Evolutionary conservation across 768 basidiomycete species (phyloP).

Genomic region (Lactifluus pinguis): DNA sequence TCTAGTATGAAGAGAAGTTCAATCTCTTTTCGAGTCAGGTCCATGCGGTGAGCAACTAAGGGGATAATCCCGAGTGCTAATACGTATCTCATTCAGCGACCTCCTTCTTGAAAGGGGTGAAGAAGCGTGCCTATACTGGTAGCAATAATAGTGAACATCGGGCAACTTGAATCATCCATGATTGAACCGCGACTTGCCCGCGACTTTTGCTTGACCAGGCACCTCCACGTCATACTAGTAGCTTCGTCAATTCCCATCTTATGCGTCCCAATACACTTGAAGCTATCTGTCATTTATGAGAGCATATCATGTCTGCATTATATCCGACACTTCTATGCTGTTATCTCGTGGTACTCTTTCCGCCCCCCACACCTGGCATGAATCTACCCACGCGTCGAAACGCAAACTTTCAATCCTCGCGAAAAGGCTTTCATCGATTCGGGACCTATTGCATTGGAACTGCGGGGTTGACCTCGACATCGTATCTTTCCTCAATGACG

Average conservation of each 20-base stretch:
- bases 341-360: conserved; percentile 52
- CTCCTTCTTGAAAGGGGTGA: conserved; percentile 10
- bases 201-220: too few species aligned
- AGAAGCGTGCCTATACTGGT: background rate
- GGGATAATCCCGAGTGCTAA: background rate
- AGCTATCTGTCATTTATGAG: conserved; percentile 4
- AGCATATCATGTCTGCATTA: conserved; percentile 19
- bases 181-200: background rate
- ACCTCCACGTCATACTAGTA: background rate
- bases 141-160: conserved; percentile 4
- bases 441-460: conserved; percentile 64
- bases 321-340: conserved; percentile 35
- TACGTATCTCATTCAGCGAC: conserved; percentile 14
- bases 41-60: background rate
- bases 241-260: background rate
- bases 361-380: conserved; percentile 46
- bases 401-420: conserved; percentile 34
- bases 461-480: conserved; percentile 54
- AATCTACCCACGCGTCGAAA: conserved; percentile 40
- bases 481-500: conserved; percentile 20
- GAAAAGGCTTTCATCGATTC: conserved; percentile 54
- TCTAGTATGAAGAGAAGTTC: conserved; percentile 27
- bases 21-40: conserved; percentile 20
- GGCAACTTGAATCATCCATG: conserved; percentile 8
- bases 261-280: background rate